phyloP scores from a whole-genome alignment of 2,329 filamentous ascomycete genomes.

The Knufia petricola region DNA sequence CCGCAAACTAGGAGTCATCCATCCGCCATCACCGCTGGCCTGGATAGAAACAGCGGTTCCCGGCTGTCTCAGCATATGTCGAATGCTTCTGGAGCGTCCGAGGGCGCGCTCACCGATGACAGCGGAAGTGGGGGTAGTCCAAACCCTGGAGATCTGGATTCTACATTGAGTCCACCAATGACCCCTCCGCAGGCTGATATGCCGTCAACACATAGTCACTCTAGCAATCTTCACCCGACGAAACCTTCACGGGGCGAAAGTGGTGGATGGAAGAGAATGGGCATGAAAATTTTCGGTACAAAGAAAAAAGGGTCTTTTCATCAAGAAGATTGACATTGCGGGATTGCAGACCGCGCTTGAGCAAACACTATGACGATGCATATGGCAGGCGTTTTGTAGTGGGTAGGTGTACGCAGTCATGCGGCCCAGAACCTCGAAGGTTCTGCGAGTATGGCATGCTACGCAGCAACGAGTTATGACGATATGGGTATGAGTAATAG shows the following conservation, averaged over 20 bases:
- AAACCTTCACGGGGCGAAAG: constrained; percentile 31
- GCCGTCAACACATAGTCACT: constrained; percentile 1
- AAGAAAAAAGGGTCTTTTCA: constrained; percentile 17
- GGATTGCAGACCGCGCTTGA: background rate
- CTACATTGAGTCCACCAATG: constrained; percentile 42
- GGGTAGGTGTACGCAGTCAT: background rate
- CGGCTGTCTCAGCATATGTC: constrained; percentile 26
- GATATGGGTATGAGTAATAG: background rate
- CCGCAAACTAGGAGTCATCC: constrained; percentile 24
- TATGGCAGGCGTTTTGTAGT: constrained; percentile 1
- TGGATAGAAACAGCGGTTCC: constrained; percentile 26
- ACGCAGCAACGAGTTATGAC: constrained; percentile 16
- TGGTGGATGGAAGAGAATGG: constrained; percentile 45
- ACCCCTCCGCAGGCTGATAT: constrained; percentile 40
- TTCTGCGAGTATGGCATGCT: constrained; percentile 3
- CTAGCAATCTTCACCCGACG: constrained; percentile 27
- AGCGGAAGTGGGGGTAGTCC: constrained; percentile 36
- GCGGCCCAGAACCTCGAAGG: background rate
- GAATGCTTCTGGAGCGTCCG: constrained; percentile 30
- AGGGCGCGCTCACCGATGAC: constrained; percentile 36
- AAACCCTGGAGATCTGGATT: constrained; percentile 28
- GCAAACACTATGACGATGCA: background rate
- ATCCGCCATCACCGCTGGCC: constrained; percentile 28
- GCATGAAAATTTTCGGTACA: constrained; percentile 34
- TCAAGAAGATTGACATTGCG: background rate